Evolutionary conservation across 2,329 filamentous ascomycete species (phyloP).

Genomic region (Fusarium sp.): DNA sequence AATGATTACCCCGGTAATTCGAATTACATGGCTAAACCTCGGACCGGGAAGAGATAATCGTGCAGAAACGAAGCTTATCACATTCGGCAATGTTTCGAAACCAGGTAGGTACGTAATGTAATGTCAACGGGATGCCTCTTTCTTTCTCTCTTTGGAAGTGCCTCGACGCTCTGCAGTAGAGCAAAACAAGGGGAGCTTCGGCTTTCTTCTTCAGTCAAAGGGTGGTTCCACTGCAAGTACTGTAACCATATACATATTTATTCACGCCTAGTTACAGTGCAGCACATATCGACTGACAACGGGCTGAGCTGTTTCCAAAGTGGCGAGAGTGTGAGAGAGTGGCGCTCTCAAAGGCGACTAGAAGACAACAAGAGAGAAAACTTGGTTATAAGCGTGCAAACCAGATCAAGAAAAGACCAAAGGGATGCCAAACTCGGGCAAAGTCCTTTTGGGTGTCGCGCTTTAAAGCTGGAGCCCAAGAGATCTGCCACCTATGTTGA

Average conservation of each 20-base stretch:
- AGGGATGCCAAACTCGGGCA: conserved; percentile 16
- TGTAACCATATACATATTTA: not conserved
- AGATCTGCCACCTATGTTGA: conserved; percentile 38
- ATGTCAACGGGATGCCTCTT: conserved; percentile 5
- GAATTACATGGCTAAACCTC: conserved; percentile 35
- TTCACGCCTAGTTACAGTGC: not conserved
- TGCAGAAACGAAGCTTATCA: conserved; percentile 25
- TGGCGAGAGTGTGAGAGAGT: conserved; percentile 37
- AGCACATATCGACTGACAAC: conserved; percentile 15
- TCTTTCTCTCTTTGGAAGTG: not conserved
- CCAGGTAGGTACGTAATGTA: conserved; percentile 17
- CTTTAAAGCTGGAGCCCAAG: not conserved
- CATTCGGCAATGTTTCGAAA: conserved; percentile 21
- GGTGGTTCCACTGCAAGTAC: conserved; percentile 25
- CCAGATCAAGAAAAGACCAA: not conserved
- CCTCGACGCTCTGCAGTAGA: not conserved
- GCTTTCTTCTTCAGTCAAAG: conserved; percentile 22
- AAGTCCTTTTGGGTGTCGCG: conserved; percentile 19
- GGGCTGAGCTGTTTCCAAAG: conserved; percentile 3
- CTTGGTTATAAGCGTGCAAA: conserved; percentile 27
- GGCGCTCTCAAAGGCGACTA: conserved; percentile 20
- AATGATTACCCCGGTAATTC: conserved; percentile 8
- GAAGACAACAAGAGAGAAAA: conserved; percentile 22
- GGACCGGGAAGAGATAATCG: conserved; percentile 4
- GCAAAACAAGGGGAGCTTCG: conserved; percentile 17